Percentiles rank a stretch among this genome's conserved stretches.
Conservation (phyloP, 345 rosid genomes). For the Salix caprea region DNA sequence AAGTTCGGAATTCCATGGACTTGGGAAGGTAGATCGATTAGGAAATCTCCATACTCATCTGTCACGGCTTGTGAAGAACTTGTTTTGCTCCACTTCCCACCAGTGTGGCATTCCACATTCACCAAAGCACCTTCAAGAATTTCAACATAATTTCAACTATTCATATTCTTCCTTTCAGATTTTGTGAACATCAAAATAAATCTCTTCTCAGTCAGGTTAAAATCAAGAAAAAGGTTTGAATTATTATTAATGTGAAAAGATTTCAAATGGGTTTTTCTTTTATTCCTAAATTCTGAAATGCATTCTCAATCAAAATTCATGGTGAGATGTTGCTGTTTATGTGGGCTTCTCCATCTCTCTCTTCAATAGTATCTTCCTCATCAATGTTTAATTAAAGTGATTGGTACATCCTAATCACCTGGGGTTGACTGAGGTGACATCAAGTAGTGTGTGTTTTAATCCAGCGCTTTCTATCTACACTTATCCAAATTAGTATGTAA, state of each 20-base stretch:
- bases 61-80: conserved; percentile 21
- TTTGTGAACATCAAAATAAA: neutral
- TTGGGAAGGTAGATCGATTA: conserved; percentile 50
- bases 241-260: neutral
- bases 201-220: too few species aligned
- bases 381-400: neutral
- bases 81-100: conserved; percentile 8
- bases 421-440: neutral
- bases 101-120: conserved; percentile 27
- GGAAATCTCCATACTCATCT: conserved; percentile 51
- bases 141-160: neutral
- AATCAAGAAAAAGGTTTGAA: neutral
- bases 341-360: neutral
- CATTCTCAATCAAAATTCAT: neutral
- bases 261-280: too few species aligned
- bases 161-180: neutral
- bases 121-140: conserved; percentile 40
- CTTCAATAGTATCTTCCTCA: neutral
- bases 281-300: neutral
- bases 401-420: neutral
- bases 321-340: conserved; percentile 12
- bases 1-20: conserved; percentile 41
- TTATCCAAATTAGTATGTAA: too few species aligned
- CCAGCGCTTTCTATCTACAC: too few species aligned
- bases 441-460: too few species aligned